Percentiles rank a stretch among this genome's conserved stretches.
Evolutionary conservation across 2,329 filamentous ascomycete species (phyloP).

Genomic region (Lasiodiplodia sp.): DNA sequence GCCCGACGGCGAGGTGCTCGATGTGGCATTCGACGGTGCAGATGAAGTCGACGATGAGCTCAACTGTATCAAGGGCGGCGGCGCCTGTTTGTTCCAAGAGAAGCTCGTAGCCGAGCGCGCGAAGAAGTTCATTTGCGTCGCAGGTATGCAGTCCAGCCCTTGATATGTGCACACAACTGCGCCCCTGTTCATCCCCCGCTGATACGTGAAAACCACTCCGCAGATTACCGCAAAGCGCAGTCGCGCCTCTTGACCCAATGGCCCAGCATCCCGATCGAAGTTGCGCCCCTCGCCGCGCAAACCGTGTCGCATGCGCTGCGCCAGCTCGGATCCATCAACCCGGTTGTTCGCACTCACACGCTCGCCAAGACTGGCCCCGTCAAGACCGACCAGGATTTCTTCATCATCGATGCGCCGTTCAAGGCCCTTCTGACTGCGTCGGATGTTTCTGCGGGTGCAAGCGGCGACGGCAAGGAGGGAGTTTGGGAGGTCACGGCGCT

Average conservation of each 20-base stretch:
- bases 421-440: conserved; percentile 69
- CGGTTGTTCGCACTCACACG: conserved; percentile 74
- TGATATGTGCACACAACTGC: not conserved
- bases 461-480: conserved; percentile 66
- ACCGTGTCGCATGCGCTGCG: conserved; percentile 77
- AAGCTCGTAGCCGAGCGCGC: conserved; percentile 90
- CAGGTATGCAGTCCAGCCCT: conserved; percentile 60
- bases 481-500: conserved; percentile 82
- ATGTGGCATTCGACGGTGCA: conserved; percentile 94
- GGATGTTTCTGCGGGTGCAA: conserved; percentile 56
- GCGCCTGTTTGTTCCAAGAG: conserved; percentile 97
- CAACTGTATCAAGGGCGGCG: conserved; percentile 97
- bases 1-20: conserved; percentile 70
- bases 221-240: conserved; percentile 90
- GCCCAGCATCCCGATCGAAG: conserved; percentile 90
- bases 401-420: conserved; percentile 94
- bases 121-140: conserved; percentile 86
- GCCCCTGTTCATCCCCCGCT: not conserved
- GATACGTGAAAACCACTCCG: not conserved
- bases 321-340: conserved; percentile 74
- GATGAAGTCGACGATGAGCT: conserved; percentile 95
- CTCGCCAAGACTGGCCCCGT: conserved; percentile 83
- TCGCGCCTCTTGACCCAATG: conserved; percentile 75
- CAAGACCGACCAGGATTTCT: conserved; percentile 85
- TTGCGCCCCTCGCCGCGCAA: conserved; percentile 82